Evolutionary conservation across 192 early-diverging fungal genomes (phyloP).

Genomic region (Obelidium mucronatum): DNA sequence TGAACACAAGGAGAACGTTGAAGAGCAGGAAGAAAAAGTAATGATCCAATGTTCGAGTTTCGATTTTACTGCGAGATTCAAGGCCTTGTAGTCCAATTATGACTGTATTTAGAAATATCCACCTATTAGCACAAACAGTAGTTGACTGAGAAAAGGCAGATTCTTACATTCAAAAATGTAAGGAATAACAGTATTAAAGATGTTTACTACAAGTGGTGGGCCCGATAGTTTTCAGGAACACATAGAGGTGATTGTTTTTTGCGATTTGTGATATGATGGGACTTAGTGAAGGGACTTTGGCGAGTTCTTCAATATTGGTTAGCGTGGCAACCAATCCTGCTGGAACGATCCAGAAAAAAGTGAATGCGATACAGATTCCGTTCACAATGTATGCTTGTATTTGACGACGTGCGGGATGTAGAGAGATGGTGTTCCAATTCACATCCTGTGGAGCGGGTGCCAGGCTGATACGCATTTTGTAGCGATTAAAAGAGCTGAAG

Average conservation of each 20-base stretch:
- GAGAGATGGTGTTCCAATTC: constrained; percentile 47
- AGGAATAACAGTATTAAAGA: constrained; percentile 45
- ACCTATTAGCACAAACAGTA: neutral
- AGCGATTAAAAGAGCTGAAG: constrained; percentile 36
- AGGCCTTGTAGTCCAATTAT: constrained; percentile 45
- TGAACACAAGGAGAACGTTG: constrained; percentile 64
- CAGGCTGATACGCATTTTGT: constrained; percentile 41
- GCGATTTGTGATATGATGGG: constrained; percentile 25
- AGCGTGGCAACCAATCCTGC: constrained; percentile 43
- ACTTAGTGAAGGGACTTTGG: constrained; percentile 33
- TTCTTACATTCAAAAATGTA: constrained; percentile 54
- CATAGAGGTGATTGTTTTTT: constrained; percentile 23
- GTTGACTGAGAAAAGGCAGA: neutral
- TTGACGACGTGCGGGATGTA: constrained; percentile 41
- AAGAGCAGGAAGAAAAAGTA: constrained; percentile 61
- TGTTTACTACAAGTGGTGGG: constrained; percentile 44
- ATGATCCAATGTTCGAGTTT: constrained; percentile 48
- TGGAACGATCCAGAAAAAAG: constrained; percentile 54
- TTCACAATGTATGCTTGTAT: constrained; percentile 34
- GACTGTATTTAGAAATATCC: constrained; percentile 22
- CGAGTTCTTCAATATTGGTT: constrained; percentile 43
- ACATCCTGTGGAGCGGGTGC: constrained; percentile 57
- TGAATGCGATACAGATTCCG: constrained; percentile 31
- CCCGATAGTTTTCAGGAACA: constrained; percentile 42
- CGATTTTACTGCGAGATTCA: constrained; percentile 41